These are phyloP conservation scores for Seiridium unicorne DNA, from an alignment of 2,329 filamentous ascomycete genomes.

Conservation along the genomic window DNA sequence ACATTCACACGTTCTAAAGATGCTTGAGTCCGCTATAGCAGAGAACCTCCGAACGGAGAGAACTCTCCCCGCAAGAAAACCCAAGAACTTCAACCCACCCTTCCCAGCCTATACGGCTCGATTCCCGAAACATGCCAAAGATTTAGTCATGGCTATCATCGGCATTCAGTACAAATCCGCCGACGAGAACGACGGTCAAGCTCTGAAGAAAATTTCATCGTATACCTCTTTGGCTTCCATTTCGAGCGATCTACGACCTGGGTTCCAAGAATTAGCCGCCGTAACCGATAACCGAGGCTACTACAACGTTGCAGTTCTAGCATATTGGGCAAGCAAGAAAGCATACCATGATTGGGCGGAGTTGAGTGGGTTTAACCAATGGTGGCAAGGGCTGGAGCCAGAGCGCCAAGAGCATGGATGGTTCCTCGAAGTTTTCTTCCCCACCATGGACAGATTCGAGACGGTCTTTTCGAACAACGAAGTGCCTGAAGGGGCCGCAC, in stretches of 20 bases:
- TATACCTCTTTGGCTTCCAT: neutral
- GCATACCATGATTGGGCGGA: conserved; percentile 29
- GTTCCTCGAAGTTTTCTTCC: conserved; percentile 41
- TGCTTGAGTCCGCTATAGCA: conserved; percentile 6
- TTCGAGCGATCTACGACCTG: neutral
- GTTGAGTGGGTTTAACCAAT: conserved; percentile 32
- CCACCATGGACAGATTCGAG: conserved; percentile 40
- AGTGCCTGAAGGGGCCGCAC: conserved; percentile 36
- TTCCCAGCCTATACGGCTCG: conserved; percentile 7
- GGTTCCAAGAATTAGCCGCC: conserved; percentile 30
- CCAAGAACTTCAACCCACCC: neutral
- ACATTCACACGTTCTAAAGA: neutral
- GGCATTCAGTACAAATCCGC: neutral
- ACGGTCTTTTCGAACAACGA: conserved; percentile 37
- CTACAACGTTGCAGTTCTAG: conserved; percentile 33
- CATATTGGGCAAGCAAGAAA: conserved; percentile 33
- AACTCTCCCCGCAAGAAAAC: neutral
- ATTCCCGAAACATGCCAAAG: conserved; percentile 1
- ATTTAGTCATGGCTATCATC: conserved; percentile 7
- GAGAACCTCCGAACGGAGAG: conserved; percentile 4
- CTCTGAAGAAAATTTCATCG: neutral
- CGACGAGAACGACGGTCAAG: neutral
- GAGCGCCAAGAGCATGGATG: conserved; percentile 29
- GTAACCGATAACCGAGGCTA: conserved; percentile 27
- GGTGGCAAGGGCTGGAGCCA: conserved; percentile 33